Conservation (phyloP, 495 filamentous ascomycete species). For the Aspergillus cristatus region DNA sequence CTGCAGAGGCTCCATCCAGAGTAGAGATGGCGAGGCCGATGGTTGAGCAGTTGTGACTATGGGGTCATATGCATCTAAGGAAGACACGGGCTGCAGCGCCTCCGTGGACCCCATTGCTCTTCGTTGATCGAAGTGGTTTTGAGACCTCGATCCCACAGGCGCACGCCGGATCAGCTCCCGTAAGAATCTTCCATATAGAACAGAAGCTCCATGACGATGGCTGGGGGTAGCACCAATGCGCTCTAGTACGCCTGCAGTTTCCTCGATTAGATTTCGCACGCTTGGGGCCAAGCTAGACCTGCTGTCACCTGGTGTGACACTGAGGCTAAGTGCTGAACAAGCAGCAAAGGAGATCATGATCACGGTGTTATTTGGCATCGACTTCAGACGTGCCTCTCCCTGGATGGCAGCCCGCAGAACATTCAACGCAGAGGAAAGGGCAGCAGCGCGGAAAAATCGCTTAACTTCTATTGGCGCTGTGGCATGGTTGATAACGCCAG, state of each 20-base stretch:
- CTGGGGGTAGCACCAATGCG: conserved; percentile 54
- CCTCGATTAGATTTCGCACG: conserved; percentile 57
- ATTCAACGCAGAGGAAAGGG: conserved; percentile 59
- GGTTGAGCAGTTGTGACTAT: conserved; percentile 11
- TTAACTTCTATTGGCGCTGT: conserved; percentile 61
- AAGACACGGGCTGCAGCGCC: conserved; percentile 7
- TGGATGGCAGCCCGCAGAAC: conserved; percentile 67
- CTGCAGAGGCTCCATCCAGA: conserved; percentile 47
- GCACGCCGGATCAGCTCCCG: conserved; percentile 45
- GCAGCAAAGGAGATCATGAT: conserved; percentile 73
- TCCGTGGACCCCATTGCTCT: conserved; percentile 5
- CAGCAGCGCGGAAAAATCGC: conserved; percentile 59
- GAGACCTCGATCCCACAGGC: conserved; percentile 7
- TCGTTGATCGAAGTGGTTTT: conserved; percentile 3
- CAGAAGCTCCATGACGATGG: conserved; percentile 55
- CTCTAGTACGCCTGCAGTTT: conserved; percentile 59
- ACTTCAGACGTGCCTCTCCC: conserved; percentile 57
- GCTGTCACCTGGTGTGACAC: conserved; percentile 44
- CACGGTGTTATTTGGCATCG: conserved; percentile 69
- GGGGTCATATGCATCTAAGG: conserved; percentile 9
- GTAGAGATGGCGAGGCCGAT: conserved; percentile 12
- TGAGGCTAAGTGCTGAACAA: conserved; percentile 58
- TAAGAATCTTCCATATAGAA: conserved; percentile 53
- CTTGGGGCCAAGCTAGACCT: conserved; percentile 55
- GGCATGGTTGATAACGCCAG: conserved; percentile 64